Conservation (phyloP, 2,329 filamentous ascomycete species). For the Fusarium chaquense region DNA sequence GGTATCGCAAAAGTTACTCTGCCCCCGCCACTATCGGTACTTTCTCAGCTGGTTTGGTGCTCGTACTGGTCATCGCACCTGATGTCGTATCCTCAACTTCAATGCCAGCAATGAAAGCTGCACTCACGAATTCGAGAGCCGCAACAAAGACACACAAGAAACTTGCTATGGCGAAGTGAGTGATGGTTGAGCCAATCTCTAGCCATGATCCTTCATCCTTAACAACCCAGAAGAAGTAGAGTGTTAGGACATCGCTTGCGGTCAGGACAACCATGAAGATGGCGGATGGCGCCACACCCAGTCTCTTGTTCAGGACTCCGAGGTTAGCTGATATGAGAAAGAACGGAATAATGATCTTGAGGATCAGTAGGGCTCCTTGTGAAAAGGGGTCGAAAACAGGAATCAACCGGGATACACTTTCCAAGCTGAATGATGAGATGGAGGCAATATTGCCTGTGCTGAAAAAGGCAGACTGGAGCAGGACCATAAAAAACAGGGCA, state of each 20-base stretch:
- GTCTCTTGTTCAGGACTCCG: slow-evolving; percentile 87
- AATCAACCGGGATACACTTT: slow-evolving; percentile 87
- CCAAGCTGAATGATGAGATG: slow-evolving; percentile 90
- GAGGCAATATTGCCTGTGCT: slow-evolving; percentile 96
- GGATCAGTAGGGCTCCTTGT: slow-evolving; percentile 85
- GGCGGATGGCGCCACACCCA: slow-evolving; percentile 87
- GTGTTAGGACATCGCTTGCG: slow-evolving; percentile 88
- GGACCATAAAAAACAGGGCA: slow-evolving; percentile 92
- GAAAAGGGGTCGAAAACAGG: slow-evolving; percentile 95
- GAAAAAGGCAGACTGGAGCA: slow-evolving; percentile 97
- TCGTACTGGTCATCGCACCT: slow-evolving; percentile 10
- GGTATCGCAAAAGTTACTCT: slow-evolving; percentile 6
- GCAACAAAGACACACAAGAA: slow-evolving; percentile 91
- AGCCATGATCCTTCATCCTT: slow-evolving; percentile 97
- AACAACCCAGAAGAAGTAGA: slow-evolving; percentile 98
- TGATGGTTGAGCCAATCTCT: slow-evolving; percentile 97
- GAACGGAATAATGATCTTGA: slow-evolving; percentile 95
- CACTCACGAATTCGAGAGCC: slow-evolving; percentile 85
- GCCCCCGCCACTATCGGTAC: slow-evolving; percentile 1
- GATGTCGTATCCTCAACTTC: slow-evolving; percentile 65
- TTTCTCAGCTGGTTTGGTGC: slow-evolving; percentile 35
- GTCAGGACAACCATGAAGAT: slow-evolving; percentile 96
- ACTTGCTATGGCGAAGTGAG: slow-evolving; percentile 94
- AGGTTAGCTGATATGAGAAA: slow-evolving; percentile 91
- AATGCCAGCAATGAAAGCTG: slow-evolving; percentile 83